phyloP scores from a whole-genome alignment of 1,284 basidiomycete genomes.

The Marasmius oreades region DNA sequence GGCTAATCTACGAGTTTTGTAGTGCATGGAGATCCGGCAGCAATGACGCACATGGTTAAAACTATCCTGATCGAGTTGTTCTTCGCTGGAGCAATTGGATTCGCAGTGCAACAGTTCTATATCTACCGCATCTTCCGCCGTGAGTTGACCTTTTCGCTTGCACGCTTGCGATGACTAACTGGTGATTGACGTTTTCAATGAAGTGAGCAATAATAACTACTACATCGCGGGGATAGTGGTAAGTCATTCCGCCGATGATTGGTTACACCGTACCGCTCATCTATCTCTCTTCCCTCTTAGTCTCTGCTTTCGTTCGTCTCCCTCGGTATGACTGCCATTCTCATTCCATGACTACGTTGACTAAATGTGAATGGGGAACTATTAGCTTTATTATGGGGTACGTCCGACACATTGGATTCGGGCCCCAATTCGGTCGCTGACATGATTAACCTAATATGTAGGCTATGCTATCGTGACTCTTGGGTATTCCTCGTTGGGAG shows the following conservation, averaged over 20 bases:
- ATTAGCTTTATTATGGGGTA: not conserved
- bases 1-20: not conserved
- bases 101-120: not conserved
- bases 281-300: not conserved
- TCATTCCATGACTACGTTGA: not conserved
- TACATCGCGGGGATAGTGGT: not conserved
- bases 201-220: conserved; percentile 1
- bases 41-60: conserved; percentile 3
- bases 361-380: not conserved
- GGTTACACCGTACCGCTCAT: not conserved
- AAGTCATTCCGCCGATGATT: not conserved
- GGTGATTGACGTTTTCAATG: not conserved
- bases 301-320: not conserved
- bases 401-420: not conserved
- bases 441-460: not conserved
- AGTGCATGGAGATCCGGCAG: not conserved
- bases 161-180: not conserved
- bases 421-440: not conserved
- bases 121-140: not conserved
- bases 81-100: not conserved
- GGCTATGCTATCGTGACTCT: not conserved
- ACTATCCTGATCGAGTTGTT: conserved; percentile 2
- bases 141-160: not conserved
- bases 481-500: not conserved
- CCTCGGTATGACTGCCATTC: not conserved